Evolutionary conservation across 2,329 filamentous ascomycete genomes (phyloP).

Genomic region (Pestalotiopsis sp.): DNA sequence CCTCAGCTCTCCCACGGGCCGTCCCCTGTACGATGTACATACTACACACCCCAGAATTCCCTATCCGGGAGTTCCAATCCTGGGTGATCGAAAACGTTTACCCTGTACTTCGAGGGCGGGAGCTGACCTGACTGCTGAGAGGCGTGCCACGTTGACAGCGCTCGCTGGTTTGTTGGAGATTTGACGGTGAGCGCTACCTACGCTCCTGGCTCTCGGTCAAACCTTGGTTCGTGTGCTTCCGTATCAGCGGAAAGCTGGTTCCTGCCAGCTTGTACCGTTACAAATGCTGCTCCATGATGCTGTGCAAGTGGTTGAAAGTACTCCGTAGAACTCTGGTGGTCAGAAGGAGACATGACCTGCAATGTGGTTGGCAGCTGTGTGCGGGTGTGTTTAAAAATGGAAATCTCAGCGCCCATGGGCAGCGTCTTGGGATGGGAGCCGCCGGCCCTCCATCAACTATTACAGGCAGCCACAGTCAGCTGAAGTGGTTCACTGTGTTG

Average conservation of each 20-base stretch:
- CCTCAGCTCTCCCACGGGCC: constrained; percentile 1
- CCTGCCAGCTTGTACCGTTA: not conserved
- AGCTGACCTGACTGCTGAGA: not conserved
- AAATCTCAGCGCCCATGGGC: not conserved
- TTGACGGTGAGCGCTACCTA: constrained; percentile 3
- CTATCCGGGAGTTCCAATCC: not conserved
- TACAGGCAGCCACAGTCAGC: constrained; percentile 9
- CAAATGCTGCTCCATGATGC: not conserved
- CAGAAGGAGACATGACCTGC: not conserved
- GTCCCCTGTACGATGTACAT: not conserved
- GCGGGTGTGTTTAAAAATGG: not conserved
- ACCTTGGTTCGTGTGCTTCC: not conserved
- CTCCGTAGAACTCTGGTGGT: not conserved
- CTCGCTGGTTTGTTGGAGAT: not conserved
- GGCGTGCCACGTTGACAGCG: constrained; percentile 9
- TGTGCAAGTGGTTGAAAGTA: not conserved
- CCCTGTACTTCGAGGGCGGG: not conserved
- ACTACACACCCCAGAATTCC: not conserved
- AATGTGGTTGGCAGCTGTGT: not conserved
- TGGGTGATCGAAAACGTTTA: not conserved
- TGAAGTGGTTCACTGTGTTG: not conserved
- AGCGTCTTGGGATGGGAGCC: not conserved
- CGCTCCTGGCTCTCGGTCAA: not conserved
- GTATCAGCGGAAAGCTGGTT: too few species aligned
- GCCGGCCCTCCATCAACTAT: constrained; percentile 5